Percentiles rank a stretch among this genome's conserved stretches.
Conservation (phyloP, 192 early-diverging fungal species). For the Coemansia sp. region DNA sequence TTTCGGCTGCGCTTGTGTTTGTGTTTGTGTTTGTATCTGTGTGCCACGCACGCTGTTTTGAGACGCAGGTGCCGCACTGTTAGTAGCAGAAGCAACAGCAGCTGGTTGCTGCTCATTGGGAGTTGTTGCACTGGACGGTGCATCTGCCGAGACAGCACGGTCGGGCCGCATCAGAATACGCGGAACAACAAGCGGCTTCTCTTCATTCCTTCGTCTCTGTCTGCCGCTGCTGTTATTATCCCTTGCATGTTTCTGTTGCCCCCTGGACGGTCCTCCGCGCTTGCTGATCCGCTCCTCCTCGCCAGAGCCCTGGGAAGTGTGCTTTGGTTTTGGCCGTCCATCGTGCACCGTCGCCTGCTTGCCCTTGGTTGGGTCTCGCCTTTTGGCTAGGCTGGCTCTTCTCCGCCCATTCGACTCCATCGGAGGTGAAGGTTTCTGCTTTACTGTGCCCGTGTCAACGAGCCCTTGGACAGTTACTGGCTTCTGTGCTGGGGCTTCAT, state of each 20-base stretch:
- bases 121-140: background rate
- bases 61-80: background rate
- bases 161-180: conserved; percentile 33
- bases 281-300: background rate
- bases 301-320: background rate
- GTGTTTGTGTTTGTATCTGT: background rate
- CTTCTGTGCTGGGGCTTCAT: conserved; percentile 5
- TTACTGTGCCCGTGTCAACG: conserved; percentile 13
- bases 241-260: background rate
- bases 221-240: background rate
- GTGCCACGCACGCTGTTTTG: background rate
- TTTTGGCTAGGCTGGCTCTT: background rate
- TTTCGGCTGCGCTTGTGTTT: background rate
- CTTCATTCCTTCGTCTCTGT: background rate
- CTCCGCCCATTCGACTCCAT: conserved; percentile 1
- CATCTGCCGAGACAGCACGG: conserved; percentile 7
- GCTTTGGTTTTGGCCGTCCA: background rate
- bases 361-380: background rate
- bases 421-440: background rate
- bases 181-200: conserved; percentile 13
- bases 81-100: background rate
- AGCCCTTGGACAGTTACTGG: conserved; percentile 3
- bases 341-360: background rate
- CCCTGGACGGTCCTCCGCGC: background rate
- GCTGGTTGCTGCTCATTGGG: background rate